These are phyloP conservation scores for Leucocoprinus birnbaumii DNA, from an alignment of 768 basidiomycete species.

Conservation along the genomic window DNA sequence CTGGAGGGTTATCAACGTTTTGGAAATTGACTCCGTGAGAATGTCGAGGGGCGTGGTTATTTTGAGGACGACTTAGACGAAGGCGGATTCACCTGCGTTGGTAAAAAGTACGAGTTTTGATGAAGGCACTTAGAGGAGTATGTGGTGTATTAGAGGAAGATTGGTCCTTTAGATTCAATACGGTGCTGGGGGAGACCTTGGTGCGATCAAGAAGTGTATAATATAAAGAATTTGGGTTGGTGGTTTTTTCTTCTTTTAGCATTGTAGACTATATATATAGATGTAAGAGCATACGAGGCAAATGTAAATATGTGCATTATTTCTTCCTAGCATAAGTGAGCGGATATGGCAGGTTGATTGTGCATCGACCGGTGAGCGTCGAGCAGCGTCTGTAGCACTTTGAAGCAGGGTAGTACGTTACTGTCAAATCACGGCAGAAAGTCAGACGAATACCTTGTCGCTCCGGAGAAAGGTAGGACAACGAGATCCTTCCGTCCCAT, in stretches of 20 bases:
- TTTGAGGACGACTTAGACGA: conserved; percentile 23
- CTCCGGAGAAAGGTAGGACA: no score
- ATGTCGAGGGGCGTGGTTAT: conserved; percentile 30
- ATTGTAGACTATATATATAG: neutral
- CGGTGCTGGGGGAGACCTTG: neutral
- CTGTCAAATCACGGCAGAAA: no score
- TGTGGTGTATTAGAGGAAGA: conserved; percentile 26
- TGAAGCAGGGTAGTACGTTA: no score
- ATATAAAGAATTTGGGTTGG: neutral
- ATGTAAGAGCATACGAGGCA: no score
- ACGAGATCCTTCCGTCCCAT: no score
- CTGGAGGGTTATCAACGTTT: conserved; percentile 28
- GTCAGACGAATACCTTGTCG: no score
- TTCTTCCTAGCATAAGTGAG: no score
- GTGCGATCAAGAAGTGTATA: no score
- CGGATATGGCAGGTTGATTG: no score
- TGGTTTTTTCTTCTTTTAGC: no score
- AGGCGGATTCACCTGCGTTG: conserved; percentile 20
- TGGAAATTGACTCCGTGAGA: conserved; percentile 28
- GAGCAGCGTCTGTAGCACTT: no score
- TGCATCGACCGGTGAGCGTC: no score
- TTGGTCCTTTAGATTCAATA: conserved; percentile 16
- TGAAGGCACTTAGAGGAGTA: conserved; percentile 27
- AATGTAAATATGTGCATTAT: neutral
- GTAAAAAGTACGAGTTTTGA: conserved; percentile 27